These are phyloP conservation scores for Biscutella auriculata DNA, from an alignment of 441 rosid species.

Conservation along the genomic window DNA sequence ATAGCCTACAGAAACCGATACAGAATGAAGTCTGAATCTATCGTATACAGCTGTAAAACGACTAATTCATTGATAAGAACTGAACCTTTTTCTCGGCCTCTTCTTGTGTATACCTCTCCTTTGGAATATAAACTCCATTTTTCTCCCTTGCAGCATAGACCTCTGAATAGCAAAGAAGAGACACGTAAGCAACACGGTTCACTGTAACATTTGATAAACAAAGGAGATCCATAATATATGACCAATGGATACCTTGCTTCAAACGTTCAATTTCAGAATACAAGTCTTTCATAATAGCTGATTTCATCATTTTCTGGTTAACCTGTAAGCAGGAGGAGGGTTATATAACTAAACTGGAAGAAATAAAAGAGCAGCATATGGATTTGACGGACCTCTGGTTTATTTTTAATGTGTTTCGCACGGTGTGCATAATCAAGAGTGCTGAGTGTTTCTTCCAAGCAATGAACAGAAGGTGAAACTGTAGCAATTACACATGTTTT, in stretches of 20 bases:
- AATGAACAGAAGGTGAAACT: constrained; percentile 81
- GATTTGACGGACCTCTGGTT: constrained; percentile 62
- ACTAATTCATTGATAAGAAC: constrained; percentile 1
- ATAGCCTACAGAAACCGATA: constrained; percentile 48
- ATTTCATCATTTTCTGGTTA: constrained; percentile 99
- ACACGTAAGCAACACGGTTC: not conserved
- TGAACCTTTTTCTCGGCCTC: constrained; percentile 94
- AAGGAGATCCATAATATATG: not conserved
- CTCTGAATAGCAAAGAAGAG: constrained; percentile 38
- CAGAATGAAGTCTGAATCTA: constrained; percentile 5
- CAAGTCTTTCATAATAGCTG: constrained; percentile 82
- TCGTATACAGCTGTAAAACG: not conserved
- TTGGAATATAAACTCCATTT: constrained; percentile 90
- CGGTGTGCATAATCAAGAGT: constrained; percentile 97
- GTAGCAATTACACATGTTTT: constrained; percentile 97
- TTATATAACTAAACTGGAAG: constrained; percentile 4
- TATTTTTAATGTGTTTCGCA: constrained; percentile 93
- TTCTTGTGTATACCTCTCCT: constrained; percentile 83
- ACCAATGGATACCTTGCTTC: constrained; percentile 59
- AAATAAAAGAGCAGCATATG: not conserved
- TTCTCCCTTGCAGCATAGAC: constrained; percentile 97
- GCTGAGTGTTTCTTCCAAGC: constrained; percentile 95
- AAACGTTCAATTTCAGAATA: constrained; percentile 87
- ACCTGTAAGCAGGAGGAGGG: constrained; percentile 39
- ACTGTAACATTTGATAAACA: not conserved